These are phyloP conservation scores for Penicillium nucicola DNA, from an alignment of 495 filamentous ascomycete genomes.

Conservation along the genomic window DNA sequence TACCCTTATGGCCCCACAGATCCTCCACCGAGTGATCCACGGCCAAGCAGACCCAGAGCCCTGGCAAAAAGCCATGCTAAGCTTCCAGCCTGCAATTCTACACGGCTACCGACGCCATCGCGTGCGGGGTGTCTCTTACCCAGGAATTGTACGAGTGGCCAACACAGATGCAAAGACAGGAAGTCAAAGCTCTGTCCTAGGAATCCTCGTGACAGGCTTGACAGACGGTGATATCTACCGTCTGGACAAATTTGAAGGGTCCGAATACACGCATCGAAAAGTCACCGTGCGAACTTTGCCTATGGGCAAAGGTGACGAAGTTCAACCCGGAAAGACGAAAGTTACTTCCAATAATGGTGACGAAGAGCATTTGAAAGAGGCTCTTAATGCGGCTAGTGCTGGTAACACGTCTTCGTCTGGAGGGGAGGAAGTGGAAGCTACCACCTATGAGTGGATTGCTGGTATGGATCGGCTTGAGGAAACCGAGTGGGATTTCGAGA, in stretches of 20 bases:
- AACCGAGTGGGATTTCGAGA: conserved; percentile 78
- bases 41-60: conserved; percentile 48
- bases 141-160: conserved; percentile 62
- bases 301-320: conserved; percentile 25
- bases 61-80: conserved; percentile 53
- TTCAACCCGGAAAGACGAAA: background rate
- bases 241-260: conserved; percentile 81
- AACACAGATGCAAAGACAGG: background rate
- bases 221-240: conserved; percentile 71
- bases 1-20: conserved; percentile 71
- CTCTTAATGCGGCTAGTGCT: conserved; percentile 31
- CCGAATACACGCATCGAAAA: conserved; percentile 60
- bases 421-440: conserved; percentile 56
- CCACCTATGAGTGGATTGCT: conserved; percentile 76
- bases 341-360: background rate
- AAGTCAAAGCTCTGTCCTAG: conserved; percentile 56
- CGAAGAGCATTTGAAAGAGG: conserved; percentile 22
- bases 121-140: conserved; percentile 71
- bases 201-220: conserved; percentile 74
- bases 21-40: conserved; percentile 82
- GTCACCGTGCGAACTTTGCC: conserved; percentile 59
- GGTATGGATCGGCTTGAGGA: conserved; percentile 51
- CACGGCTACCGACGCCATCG: conserved; percentile 67
- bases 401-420: conserved; percentile 23
- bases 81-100: conserved; percentile 71